These are phyloP conservation scores for Candida manassasensis DNA, from an alignment of 805 yeast species.

Conservation along the genomic window DNA sequence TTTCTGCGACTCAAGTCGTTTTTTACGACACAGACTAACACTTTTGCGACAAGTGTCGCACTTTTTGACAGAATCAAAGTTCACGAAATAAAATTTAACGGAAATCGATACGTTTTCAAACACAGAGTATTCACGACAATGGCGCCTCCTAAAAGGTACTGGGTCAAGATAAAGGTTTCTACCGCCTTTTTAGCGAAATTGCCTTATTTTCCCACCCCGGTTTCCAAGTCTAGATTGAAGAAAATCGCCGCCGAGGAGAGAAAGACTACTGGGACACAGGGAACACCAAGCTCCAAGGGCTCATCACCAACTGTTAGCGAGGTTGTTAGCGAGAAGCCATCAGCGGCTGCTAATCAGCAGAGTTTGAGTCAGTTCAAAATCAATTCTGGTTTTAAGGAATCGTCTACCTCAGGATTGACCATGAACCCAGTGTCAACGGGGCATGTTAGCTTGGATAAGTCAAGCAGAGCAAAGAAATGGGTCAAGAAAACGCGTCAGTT, in stretches of 20 bases:
- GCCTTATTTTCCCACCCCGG: constrained; percentile 31
- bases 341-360: constrained; percentile 5
- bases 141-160: constrained; percentile 32
- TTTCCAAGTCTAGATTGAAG: constrained; percentile 27
- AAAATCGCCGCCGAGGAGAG: constrained; percentile 29
- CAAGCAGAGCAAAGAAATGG: constrained; percentile 31
- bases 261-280: constrained; percentile 10
- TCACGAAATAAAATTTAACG: too few species aligned
- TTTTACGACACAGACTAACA: not conserved
- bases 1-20: too few species aligned
- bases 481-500: constrained; percentile 28
- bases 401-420: constrained; percentile 38
- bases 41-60: not conserved
- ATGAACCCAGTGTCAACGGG: constrained; percentile 29
- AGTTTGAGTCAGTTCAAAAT: constrained; percentile 21
- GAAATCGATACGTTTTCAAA: too few species aligned
- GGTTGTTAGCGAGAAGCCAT: constrained; percentile 6
- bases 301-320: constrained; percentile 4
- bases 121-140: too few species aligned
- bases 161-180: constrained; percentile 32
- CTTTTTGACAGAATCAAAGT: too few species aligned
- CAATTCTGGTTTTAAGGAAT: constrained; percentile 37
- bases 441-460: constrained; percentile 27
- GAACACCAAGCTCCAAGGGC: constrained; percentile 7
- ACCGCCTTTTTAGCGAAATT: constrained; percentile 25